A percentile compares a stretch with the other conserved stretches of the same genome.
Evolutionary conservation across 2,329 filamentous ascomycete genomes (phyloP).

Genomic region (Metarhizium guizhouense): DNA sequence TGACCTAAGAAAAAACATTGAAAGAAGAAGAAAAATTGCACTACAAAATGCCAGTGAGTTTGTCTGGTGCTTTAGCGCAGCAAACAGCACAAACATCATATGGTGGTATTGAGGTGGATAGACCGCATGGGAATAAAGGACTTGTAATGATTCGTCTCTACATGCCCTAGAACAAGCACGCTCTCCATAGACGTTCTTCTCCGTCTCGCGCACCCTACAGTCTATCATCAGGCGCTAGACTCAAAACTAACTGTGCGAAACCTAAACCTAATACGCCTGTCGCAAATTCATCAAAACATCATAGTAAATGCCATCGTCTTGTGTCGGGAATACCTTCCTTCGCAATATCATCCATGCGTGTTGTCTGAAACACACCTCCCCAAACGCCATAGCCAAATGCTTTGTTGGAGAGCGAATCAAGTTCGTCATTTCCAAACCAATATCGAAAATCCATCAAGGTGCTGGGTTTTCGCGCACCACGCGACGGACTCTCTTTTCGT

Average conservation of each 20-base stretch:
- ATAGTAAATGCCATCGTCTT: background rate
- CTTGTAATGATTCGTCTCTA: too few relatives aligned
- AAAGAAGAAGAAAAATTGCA: too few relatives aligned
- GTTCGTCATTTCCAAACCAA: conserved; percentile 4
- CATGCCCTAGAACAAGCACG: too few relatives aligned
- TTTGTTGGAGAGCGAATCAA: conserved; percentile 6
- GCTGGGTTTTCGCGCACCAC: conserved; percentile 86
- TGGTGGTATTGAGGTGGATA: too few relatives aligned
- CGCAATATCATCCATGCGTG: background rate
- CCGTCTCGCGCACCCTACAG: background rate
- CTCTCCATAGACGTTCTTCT: background rate
- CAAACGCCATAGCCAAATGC: conserved; percentile 20
- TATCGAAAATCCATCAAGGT: conserved; percentile 35
- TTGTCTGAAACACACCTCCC: conserved; percentile 19
- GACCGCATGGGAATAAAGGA: too few relatives aligned
- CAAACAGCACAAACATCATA: too few relatives aligned
- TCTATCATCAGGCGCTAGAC: background rate
- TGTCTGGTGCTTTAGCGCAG: too few relatives aligned
- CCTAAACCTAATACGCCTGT: conserved; percentile 4
- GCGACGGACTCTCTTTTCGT: conserved; percentile 78
- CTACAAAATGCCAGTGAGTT: too few relatives aligned
- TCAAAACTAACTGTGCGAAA: background rate
- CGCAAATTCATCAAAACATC: conserved; percentile 13
- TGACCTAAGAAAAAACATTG: too few relatives aligned
- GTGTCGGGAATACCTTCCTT: background rate